phyloP scores from a whole-genome alignment of 2,329 filamentous ascomycete genomes.

The Fusarium caatingaense region DNA sequence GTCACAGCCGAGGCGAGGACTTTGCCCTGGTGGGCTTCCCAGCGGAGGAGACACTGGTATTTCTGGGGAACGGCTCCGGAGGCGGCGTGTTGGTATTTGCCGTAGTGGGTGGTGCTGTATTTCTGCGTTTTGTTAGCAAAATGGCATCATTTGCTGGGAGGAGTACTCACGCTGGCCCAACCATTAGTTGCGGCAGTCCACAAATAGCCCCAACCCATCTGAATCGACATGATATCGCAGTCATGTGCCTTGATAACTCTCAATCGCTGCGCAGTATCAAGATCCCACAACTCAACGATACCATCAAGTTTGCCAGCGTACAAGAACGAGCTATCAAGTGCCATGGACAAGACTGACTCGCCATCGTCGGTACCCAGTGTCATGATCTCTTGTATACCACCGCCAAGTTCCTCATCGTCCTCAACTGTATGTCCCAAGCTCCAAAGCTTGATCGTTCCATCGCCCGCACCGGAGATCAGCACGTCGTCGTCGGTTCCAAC shows the following conservation, averaged over 20 bases:
- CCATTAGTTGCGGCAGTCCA: slow-evolving; percentile 93
- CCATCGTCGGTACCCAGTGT: slow-evolving; percentile 70
- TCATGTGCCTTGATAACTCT: slow-evolving; percentile 85
- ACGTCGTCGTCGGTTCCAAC: slow-evolving; percentile 81
- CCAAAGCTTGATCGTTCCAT: slow-evolving; percentile 97
- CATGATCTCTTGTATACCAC: slow-evolving; percentile 77
- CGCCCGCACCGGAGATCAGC: slow-evolving; percentile 89
- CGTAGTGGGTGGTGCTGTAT: slow-evolving; percentile 74
- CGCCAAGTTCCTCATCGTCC: slow-evolving; percentile 59
- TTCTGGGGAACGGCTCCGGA: slow-evolving; percentile 75
- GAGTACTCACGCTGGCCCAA: slow-evolving; percentile 77
- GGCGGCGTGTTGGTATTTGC: slow-evolving; percentile 62
- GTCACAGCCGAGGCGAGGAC: slow-evolving; percentile 86
- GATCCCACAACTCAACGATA: slow-evolving; percentile 94
- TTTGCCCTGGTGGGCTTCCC: slow-evolving; percentile 87
- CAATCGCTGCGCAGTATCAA: slow-evolving; percentile 91
- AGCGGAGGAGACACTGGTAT: slow-evolving; percentile 81
- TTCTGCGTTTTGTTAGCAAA: slow-evolving; percentile 8
- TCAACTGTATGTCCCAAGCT: slow-evolving; percentile 61
- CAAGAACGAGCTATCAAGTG: slow-evolving; percentile 89
- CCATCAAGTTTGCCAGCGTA: slow-evolving; percentile 91
- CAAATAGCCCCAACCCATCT: slow-evolving; percentile 85
- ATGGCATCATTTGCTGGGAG: accelerated
- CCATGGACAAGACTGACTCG: slow-evolving; percentile 78
- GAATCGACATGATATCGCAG: slow-evolving; percentile 86